These are phyloP conservation scores for Tricholoma hemisulphureum DNA, from an alignment of 768 basidiomycete species.

Conservation along the genomic window DNA sequence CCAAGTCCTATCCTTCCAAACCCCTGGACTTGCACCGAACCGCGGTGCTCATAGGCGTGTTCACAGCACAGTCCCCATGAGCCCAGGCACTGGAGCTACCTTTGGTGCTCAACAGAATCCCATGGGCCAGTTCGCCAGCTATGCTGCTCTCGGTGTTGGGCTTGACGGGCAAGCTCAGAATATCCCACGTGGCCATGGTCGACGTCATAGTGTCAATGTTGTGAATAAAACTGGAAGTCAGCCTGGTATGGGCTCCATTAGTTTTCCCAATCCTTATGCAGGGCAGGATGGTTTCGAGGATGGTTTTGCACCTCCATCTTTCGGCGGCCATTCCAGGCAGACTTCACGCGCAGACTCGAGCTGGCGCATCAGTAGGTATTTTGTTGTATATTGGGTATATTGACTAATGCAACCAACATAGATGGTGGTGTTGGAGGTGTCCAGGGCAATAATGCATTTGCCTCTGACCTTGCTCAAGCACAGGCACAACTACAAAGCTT, in stretches of 20 bases:
- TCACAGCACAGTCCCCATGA: constrained; percentile 77
- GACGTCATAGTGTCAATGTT: constrained; percentile 90
- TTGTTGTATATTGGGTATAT: neutral
- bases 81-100: constrained; percentile 42
- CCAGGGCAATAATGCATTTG: constrained; percentile 61
- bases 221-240: constrained; percentile 69
- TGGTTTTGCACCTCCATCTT: constrained; percentile 62
- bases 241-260: constrained; percentile 45
- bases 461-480: constrained; percentile 90
- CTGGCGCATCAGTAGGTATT: constrained; percentile 82
- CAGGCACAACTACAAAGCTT: constrained; percentile 95
- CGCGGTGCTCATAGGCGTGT: constrained; percentile 75
- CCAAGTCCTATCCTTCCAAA: constrained; percentile 77
- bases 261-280: constrained; percentile 44
- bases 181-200: constrained; percentile 80
- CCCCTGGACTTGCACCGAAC: constrained; percentile 66
- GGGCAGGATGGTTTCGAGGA: constrained; percentile 76
- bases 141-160: constrained; percentile 51
- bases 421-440: constrained; percentile 75
- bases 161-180: constrained; percentile 65
- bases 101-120: constrained; percentile 50
- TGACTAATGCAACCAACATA: constrained; percentile 26
- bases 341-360: constrained; percentile 76
- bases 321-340: constrained; percentile 73
- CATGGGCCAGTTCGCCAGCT: constrained; percentile 67